phyloP scores from a whole-genome alignment of 441 rosid species.

The Flueggea neowawraea region DNA sequence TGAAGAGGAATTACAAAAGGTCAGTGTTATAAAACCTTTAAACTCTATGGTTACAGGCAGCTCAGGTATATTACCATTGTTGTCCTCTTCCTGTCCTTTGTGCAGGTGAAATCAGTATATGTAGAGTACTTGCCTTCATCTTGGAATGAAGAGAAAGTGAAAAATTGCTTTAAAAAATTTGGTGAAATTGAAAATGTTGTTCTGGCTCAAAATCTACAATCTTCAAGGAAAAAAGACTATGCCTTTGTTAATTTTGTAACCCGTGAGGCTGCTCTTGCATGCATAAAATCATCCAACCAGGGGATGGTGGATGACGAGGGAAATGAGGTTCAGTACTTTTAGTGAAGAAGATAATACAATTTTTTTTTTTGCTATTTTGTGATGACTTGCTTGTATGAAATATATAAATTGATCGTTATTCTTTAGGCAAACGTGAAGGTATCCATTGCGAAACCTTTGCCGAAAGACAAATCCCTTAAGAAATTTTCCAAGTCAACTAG shows the following conservation, averaged over 20 bases:
- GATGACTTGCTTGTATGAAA: neutral
- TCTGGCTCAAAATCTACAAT: conserved; percentile 27
- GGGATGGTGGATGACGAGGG: conserved; percentile 12
- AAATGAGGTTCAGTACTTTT: conserved; percentile 21
- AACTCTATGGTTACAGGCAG: neutral
- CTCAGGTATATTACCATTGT: neutral
- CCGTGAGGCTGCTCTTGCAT: conserved; percentile 30
- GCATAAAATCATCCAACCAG: conserved; percentile 23
- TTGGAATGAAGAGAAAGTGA: conserved; percentile 31
- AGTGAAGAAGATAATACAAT: neutral
- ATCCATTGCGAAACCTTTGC: conserved; percentile 30
- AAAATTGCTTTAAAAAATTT: conserved; percentile 22
- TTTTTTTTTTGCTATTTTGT: neutral
- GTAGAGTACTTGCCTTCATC: conserved; percentile 31
- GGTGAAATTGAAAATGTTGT: conserved; percentile 37
- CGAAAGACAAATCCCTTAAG: conserved; percentile 17
- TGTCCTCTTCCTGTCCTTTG: conserved; percentile 1
- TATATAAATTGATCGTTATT: conserved; percentile 3
- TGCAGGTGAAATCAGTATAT: conserved; percentile 35
- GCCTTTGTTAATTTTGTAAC: conserved; percentile 28
- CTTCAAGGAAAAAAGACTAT: conserved; percentile 33
- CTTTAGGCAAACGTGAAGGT: conserved; percentile 26
- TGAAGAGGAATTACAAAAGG: conserved; percentile 35
- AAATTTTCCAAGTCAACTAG: conserved; percentile 8
- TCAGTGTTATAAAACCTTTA: conserved; percentile 8